These are phyloP conservation scores for Backusella morwellensis DNA, from an alignment of 192 early-diverging fungal species.

Conservation along the genomic window DNA sequence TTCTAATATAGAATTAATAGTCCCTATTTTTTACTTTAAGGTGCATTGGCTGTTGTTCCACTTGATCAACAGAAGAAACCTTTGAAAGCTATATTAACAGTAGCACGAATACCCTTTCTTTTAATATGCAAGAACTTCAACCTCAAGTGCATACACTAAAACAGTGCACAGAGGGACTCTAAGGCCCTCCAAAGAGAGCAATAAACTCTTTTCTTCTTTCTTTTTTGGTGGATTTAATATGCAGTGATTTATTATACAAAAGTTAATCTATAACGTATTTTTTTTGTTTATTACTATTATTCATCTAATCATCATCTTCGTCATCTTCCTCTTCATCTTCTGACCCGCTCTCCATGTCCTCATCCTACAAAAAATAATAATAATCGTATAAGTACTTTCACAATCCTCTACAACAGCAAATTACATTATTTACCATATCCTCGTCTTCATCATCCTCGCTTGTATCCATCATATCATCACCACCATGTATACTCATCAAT, in stretches of 20 bases:
- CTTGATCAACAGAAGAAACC: too few relatives aligned
- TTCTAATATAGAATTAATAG: too few relatives aligned
- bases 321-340: constrained; percentile 32
- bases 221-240: not conserved
- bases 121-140: too few relatives aligned
- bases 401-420: too few relatives aligned
- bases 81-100: too few relatives aligned
- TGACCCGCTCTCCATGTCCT: constrained; percentile 9
- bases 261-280: constrained; percentile 1
- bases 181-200: too few relatives aligned
- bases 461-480: constrained; percentile 17
- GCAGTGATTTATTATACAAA: constrained; percentile 6
- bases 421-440: not conserved
- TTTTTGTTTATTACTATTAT: not conserved
- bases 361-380: not conserved
- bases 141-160: too few relatives aligned
- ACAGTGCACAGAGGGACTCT: too few relatives aligned
- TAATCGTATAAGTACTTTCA: not conserved
- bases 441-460: constrained; percentile 3
- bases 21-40: too few relatives aligned
- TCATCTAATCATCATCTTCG: constrained; percentile 22
- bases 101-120: too few relatives aligned
- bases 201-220: not conserved
- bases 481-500: not conserved
- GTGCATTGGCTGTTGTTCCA: too few relatives aligned